phyloP scores from a whole-genome alignment of 2,329 filamentous ascomycete genomes.

The Thermoascus crustaceus region DNA sequence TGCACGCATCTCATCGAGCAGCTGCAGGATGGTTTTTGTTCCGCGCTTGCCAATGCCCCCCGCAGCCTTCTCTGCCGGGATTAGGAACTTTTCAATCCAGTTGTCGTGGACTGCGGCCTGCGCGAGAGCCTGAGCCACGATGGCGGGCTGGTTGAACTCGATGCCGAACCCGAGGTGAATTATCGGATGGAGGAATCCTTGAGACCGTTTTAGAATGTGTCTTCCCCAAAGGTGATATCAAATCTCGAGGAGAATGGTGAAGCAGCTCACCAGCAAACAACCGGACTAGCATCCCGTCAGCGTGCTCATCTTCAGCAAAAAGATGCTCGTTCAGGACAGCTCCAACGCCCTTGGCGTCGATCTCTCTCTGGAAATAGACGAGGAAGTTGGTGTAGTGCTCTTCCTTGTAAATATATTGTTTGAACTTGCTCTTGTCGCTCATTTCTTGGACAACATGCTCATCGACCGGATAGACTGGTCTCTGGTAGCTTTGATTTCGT shows the following conservation, averaged over 20 bases:
- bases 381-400: conserved; percentile 66
- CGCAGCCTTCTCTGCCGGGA: conserved; percentile 26
- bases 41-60: conserved; percentile 21
- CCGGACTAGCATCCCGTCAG: conserved; percentile 61
- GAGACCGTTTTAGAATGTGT: conserved; percentile 5
- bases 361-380: conserved; percentile 65
- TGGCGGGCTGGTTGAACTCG: conserved; percentile 72
- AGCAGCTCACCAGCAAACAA: conserved; percentile 54
- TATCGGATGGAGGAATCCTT: conserved; percentile 66
- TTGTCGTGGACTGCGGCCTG: conserved; percentile 63
- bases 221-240: not conserved
- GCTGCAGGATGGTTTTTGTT: conserved; percentile 42
- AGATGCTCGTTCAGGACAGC: conserved; percentile 58
- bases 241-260: too few species aligned
- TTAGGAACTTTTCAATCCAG: conserved; percentile 49
- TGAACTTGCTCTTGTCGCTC: conserved; percentile 48
- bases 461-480: conserved; percentile 42
- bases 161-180: conserved; percentile 81
- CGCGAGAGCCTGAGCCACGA: conserved; percentile 72
- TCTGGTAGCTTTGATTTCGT: conserved; percentile 59
- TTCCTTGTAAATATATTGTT: conserved; percentile 54
- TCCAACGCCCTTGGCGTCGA: conserved; percentile 56
- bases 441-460: conserved; percentile 48
- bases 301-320: conserved; percentile 56
- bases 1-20: conserved; percentile 53